A percentile compares a stretch with the other conserved stretches of the same genome.
These are phyloP conservation scores for Symmetrospora coprosmae DNA, from an alignment of 768 basidiomycete genomes.

Conservation along the genomic window DNA sequence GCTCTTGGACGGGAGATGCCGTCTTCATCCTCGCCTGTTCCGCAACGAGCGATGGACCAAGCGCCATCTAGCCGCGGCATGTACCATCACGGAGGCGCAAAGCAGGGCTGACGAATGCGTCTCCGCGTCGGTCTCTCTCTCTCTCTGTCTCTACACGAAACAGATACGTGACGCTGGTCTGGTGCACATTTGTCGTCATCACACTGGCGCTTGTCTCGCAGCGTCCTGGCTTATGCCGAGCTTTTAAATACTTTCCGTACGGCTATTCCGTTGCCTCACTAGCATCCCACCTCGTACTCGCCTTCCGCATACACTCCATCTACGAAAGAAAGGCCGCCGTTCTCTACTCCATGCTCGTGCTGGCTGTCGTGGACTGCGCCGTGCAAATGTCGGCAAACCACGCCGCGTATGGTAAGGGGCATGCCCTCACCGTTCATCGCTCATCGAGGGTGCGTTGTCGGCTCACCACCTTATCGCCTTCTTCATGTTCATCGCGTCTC, in stretches of 20 bases:
- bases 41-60: no score
- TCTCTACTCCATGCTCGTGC: not conserved
- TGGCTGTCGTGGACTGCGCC: constrained; percentile 2
- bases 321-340: constrained; percentile 2
- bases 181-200: constrained; percentile 15
- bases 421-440: no score
- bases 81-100: no score
- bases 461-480: no score
- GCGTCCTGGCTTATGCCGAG: not conserved
- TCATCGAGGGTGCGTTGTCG: no score
- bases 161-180: constrained; percentile 8
- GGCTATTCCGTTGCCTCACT: constrained; percentile 7
- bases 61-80: no score
- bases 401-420: not conserved
- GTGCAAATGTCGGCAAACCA: constrained; percentile 19
- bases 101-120: no score
- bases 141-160: no score
- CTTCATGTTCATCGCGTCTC: not conserved
- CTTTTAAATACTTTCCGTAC: constrained; percentile 11
- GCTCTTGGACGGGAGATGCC: no score
- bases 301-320: constrained; percentile 1
- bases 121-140: no score
- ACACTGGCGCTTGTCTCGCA: not conserved
- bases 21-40: no score
- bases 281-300: constrained; percentile 4